Evolutionary conservation across 352 stramenopile species (phyloP).

Genomic region (Pythium sp.): DNA sequence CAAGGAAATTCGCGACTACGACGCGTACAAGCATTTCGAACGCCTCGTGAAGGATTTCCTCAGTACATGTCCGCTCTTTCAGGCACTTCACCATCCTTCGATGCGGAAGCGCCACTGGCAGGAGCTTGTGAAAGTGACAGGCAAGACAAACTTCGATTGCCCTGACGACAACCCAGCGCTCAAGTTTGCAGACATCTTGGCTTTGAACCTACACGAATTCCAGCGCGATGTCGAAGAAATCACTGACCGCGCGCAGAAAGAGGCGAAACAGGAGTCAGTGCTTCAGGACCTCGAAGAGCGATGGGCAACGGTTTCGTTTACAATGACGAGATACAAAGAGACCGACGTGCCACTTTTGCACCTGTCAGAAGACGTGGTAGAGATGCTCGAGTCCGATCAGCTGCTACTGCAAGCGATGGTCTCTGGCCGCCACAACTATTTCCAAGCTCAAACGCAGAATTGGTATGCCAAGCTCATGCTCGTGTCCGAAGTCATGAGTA

Average conservation of each 20-base stretch:
- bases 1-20: constrained; percentile 89
- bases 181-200: constrained; percentile 81
- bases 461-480: constrained; percentile 59
- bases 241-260: constrained; percentile 88
- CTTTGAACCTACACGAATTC: constrained; percentile 75
- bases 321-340: constrained; percentile 87
- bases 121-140: constrained; percentile 58
- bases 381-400: constrained; percentile 95
- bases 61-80: constrained; percentile 74
- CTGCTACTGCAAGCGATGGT: constrained; percentile 94
- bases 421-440: constrained; percentile 64
- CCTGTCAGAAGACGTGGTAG: constrained; percentile 92
- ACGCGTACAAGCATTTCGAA: constrained; percentile 90
- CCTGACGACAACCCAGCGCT: constrained; percentile 64
- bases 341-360: constrained; percentile 81
- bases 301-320: constrained; percentile 72
- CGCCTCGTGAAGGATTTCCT: constrained; percentile 72
- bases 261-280: constrained; percentile 87
- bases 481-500: constrained; percentile 81
- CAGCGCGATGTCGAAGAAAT: constrained; percentile 89
- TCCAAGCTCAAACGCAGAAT: constrained; percentile 48
- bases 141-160: constrained; percentile 48
- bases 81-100: constrained; percentile 70
- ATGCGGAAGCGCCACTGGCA: constrained; percentile 76
- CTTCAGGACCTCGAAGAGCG: constrained; percentile 76